Base-by-base conservation (phyloP, 192 early-diverging fungal species). In the Phycomyces nitens region DNA sequence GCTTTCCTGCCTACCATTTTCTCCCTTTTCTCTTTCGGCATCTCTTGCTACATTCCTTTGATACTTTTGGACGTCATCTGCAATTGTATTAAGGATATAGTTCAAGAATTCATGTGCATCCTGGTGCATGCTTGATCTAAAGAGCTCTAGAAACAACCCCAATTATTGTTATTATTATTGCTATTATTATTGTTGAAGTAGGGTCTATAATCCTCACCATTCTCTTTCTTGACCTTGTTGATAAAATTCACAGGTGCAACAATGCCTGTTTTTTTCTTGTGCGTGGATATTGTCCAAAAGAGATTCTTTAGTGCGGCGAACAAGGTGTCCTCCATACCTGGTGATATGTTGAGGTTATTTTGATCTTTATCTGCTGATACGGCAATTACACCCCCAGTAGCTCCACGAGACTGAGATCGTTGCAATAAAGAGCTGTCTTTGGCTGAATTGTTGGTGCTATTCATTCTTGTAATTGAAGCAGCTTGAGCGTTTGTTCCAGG, bases 51-150 rank as follows among this genome's bases (percentile, higher is more conserved):
- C 82, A 75, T 77, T 88, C 67, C 84, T 81, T 61, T 79, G 62
- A 50, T 89, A 89, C 24, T 78, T 81, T 42, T 80, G 79, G 6
- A 92, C 86, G 66, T 91, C 90, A 64, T 99, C 97, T 12, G 87
- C 88, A 57, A 99, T 92, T 15, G 88, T 87, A 71, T 98, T 97
- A 18, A 99, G 77, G 14, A 94, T 62, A 71, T 89, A 98, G 80
- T 97, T 98, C 39, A 99, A 78, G 69, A 98, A 95, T 77, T 99
- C 97, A 72, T 99, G 97, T 0, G 95, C 96, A 73, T 99, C 97
- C 73, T 99, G 97, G 71, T 99, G 97, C 80, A 88, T 89, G 24
- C 90, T 94, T 65, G 89, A 88, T 51, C 92, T 85, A 68, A 98
- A 99, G 18, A 96, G 71, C 71, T 96, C 95, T 94, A 72, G 7